A percentile compares a stretch with the other conserved stretches of the same genome.
These are phyloP conservation scores for Raphanus hybrid DNA, from an alignment of 441 rosid species.

Conservation along the genomic window DNA sequence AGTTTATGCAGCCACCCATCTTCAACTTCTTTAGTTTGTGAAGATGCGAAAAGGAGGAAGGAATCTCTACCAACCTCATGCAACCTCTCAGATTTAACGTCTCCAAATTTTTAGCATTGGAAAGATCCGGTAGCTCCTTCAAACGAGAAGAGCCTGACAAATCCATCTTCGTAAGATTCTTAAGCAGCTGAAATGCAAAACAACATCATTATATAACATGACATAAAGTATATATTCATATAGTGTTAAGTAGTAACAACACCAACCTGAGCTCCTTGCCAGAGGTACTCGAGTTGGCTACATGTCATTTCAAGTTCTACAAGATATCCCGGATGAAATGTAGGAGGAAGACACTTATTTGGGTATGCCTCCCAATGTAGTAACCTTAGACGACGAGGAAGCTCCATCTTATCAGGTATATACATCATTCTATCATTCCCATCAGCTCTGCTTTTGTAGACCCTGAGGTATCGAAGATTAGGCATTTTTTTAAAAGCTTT, in stretches of 20 bases:
- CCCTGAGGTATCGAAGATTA: background rate
- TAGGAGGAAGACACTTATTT: background rate
- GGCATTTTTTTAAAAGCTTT: background rate
- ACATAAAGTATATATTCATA: background rate
- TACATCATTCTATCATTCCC: background rate
- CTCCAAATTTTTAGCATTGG: background rate
- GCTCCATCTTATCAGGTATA: background rate
- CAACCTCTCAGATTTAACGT: background rate
- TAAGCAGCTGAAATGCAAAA: background rate
- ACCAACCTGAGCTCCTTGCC: background rate
- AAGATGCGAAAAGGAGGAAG: background rate
- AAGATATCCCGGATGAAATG: background rate
- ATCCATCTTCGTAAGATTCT: background rate
- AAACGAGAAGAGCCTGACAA: background rate
- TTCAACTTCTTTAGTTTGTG: slow-evolving; percentile 1
- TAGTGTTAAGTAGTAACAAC: background rate
- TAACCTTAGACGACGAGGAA: background rate
- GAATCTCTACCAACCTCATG: background rate
- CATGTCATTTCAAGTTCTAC: background rate
- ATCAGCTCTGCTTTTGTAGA: background rate
- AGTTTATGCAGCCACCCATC: background rate
- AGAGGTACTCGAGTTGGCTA: background rate
- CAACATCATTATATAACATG: background rate
- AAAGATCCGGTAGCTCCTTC: background rate
- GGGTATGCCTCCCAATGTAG: background rate